Base-by-base conservation (phyloP, 768 basidiomycete genomes). In the Cyclocybe aegerita region DNA sequence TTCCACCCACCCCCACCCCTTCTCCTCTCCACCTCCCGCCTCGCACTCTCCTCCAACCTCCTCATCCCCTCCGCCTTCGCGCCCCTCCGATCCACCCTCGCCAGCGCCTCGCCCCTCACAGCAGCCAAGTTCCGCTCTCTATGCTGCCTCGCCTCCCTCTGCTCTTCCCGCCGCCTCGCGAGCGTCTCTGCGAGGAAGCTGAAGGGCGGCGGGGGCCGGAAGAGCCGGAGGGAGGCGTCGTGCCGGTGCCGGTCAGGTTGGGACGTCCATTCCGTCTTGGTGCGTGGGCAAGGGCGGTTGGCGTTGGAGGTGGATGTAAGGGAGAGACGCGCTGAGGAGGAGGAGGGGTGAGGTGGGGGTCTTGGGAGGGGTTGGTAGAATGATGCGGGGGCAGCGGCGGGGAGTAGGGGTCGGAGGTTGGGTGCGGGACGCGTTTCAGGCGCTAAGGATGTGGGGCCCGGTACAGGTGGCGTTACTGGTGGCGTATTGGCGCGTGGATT, bases 191-290 rank as follows among this genome's bases (percentile, higher is more conserved):
- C 60, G 16, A 74, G 54, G 1, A 49, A 46, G 43, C 48, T 60
- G 71, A 72, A 75, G 7, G 69, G 60, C 1, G 73, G 73, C 7
- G 73, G 73, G 5, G 53, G 50, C 11, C 74, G 71, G 53, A 65
- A 72, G 12, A 75, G 67, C 59, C 68, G 68, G 17, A 73, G 60
- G 30, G 48, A 47, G 7, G 53, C 46, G 44, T 70, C 67, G 34
- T 46, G 41, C 6, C 16, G 7, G 38, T 39, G 38, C 46, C 53
- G 39, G 32, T 15, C 34, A 29, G 34, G 16, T 31, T 10, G 30
- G 43, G 34, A 31, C 43, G 43, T 44, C 43, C 16, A 30, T 23
- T 44, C 17, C 11, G 34, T 9, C 23, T 15, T 31, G 43, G 11
- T 44, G 30, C 41, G 17, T 14, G 30, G 34, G 42, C 15, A 9